Conservation (phyloP, 164 flowering plant species). For the Sedum album region DNA sequence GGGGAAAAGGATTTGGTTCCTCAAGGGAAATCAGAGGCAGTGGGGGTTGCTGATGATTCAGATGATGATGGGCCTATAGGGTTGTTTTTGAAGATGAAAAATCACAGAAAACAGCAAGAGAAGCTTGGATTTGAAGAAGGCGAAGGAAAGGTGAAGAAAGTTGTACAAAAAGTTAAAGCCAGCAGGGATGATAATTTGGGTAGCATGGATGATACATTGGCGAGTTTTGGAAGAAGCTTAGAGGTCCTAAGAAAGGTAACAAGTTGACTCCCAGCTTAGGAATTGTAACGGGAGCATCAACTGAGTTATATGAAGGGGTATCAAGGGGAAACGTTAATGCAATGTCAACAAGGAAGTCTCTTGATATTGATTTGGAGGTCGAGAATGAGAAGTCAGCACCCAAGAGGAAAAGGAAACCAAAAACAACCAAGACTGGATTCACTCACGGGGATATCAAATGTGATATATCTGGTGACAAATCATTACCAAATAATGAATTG, state of each 20-base stretch:
- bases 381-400: slow-evolving; percentile 21
- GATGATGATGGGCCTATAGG: slow-evolving; percentile 7
- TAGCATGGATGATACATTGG: slow-evolving; percentile 69
- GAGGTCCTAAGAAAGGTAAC: slow-evolving; percentile 48
- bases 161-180: slow-evolving; percentile 19
- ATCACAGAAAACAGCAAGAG: slow-evolving; percentile 28
- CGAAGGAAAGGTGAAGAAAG: slow-evolving; percentile 18
- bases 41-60: background rate
- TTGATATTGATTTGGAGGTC: slow-evolving; percentile 14
- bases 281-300: slow-evolving; percentile 9
- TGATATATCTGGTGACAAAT: slow-evolving; percentile 14
- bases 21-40: background rate
- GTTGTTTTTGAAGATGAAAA: slow-evolving; percentile 12
- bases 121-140: slow-evolving; percentile 28
- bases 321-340: slow-evolving; percentile 8
- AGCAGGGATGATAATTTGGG: slow-evolving; percentile 31
- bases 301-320: slow-evolving; percentile 11
- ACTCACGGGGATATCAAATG: background rate
- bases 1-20: background rate
- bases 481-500: slow-evolving; percentile 16
- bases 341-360: slow-evolving; percentile 9
- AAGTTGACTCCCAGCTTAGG: slow-evolving; percentile 21
- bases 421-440: slow-evolving; percentile 16
- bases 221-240: slow-evolving; percentile 58
- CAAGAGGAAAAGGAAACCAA: slow-evolving; percentile 17